A percentile compares a stretch with the other conserved stretches of the same genome.
These are phyloP conservation scores for Amphicarpaea edgeworthii DNA, from an alignment of 306 rosid genomes.

Conservation along the genomic window DNA sequence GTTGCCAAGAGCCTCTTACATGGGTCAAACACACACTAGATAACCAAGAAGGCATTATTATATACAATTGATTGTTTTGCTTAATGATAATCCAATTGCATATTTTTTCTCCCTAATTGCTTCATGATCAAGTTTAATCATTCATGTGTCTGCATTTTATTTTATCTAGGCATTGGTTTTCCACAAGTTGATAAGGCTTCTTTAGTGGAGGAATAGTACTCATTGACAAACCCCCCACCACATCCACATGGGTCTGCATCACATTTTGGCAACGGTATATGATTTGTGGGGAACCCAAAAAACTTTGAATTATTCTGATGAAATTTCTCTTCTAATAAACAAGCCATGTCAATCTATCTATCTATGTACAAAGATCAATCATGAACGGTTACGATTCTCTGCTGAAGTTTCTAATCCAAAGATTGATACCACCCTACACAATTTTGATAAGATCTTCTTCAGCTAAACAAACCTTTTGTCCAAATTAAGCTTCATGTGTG, in stretches of 20 bases:
- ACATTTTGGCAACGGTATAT: constrained; percentile 36
- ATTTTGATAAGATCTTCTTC: constrained; percentile 17
- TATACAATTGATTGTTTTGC: neutral
- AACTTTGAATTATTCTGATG: constrained; percentile 40
- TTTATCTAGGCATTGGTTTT: constrained; percentile 27
- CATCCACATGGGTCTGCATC: constrained; percentile 49
- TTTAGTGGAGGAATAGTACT: constrained; percentile 42
- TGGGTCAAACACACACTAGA: neutral
- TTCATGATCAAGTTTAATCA: neutral
- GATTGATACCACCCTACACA: constrained; percentile 37
- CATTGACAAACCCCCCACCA: constrained; percentile 44
- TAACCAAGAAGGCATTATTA: constrained; percentile 11
- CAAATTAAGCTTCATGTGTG: constrained; percentile 42
- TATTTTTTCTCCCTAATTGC: constrained; percentile 2
- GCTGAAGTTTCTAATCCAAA: constrained; percentile 44
- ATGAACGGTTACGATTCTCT: constrained; percentile 51
- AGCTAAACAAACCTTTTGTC: neutral
- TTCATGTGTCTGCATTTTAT: neutral
- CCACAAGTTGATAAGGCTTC: constrained; percentile 42
- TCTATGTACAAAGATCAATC: neutral
- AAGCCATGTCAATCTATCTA: neutral
- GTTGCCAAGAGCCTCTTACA: neutral
- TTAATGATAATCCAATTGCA: constrained; percentile 10
- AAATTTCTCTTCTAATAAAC: constrained; percentile 27
- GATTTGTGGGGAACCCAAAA: constrained; percentile 42